Evolutionary conservation across 2,329 filamentous ascomycete species (phyloP), one percentile per base, ranked within the genome.

Genomic region (Fusarium multiceps): DNA sequence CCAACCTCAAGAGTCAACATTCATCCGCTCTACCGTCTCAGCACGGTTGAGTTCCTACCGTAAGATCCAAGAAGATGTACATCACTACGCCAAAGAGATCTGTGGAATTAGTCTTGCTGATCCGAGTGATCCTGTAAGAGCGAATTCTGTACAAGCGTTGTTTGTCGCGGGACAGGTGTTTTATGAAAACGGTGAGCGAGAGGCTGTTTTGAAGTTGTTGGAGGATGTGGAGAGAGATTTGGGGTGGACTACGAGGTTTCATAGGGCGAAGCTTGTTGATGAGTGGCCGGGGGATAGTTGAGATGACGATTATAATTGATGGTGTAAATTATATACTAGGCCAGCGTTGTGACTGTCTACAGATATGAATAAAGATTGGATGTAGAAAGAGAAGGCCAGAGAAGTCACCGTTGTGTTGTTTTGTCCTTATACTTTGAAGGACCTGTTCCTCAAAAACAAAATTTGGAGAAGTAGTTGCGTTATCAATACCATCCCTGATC

Each of bases 161-260:
- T 74, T 74, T n/a, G 72, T 74, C 0, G 72, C 72, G 0, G 72
- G 72, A 2, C 72, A 74, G 21, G 72, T 71, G 0, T 74, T 74
- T 28, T 18, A 73, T 71, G 85, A 86, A 61, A 87, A 86, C 1
- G 82, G 85, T 18, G 85, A 90, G 59, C 85, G 88, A 18, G 78
- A 83, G 37, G 81, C 86, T 3, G 83, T 90, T 12, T 71, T 91
- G 40, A 80, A 83, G 14, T 75, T 91, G 40, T 77, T 92, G 21
- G 80, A 83, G 27, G 87, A 84, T 13, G 85, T 91, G 28, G 88
- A 91, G 76, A 79, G 78, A n/a, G 89, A 91, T 71, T 82, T 88
- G 42, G 89, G 88, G 4, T 90, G 88, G 84, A 86, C 87, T 4
- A 90, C 89, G 0, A 62, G 61, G 4, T 73, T 63, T 48, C 72